Evolutionary conservation across 2,329 filamentous ascomycete genomes (phyloP).

Genomic region (Biscogniauxia sp.): DNA sequence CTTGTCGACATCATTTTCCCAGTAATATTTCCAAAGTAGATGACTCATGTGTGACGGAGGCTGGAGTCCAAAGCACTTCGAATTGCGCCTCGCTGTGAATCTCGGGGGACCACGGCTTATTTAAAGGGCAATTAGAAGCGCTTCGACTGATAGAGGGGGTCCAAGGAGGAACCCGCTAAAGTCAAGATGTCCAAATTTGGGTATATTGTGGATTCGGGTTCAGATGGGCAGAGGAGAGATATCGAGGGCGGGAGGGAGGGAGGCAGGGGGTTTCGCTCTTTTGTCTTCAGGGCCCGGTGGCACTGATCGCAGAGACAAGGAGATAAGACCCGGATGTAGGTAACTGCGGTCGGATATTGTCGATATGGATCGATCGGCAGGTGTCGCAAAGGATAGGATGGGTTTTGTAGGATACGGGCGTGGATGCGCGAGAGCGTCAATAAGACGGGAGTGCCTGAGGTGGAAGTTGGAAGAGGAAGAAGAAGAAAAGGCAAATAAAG

Average conservation of each 20-base stretch:
- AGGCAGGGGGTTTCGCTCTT: not conserved
- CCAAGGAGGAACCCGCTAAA: slow-evolving; percentile 5
- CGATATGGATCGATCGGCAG: not conserved
- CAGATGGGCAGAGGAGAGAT: not conserved
- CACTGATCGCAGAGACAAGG: slow-evolving; percentile 4
- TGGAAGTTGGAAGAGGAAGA: not conserved
- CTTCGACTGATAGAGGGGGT: slow-evolving; percentile 22
- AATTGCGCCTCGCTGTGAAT: slow-evolving; percentile 83
- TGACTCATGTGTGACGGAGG: slow-evolving; percentile 77
- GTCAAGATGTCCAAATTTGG: not conserved
- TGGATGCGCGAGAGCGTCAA: not conserved
- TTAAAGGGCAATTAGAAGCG: slow-evolving; percentile 68
- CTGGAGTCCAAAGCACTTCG: slow-evolving; percentile 49
- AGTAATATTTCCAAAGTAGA: slow-evolving; percentile 93
- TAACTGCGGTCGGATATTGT: slow-evolving; percentile 4
- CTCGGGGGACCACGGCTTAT: slow-evolving; percentile 82
- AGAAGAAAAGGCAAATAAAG: not conserved
- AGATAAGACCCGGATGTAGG: slow-evolving; percentile 13
- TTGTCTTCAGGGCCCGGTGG: not conserved
- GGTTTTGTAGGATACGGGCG: not conserved
- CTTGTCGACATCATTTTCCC: slow-evolving; percentile 95
- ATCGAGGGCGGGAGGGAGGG: not conserved
- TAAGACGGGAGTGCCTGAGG: not conserved
- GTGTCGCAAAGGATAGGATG: not conserved
- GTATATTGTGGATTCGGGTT: not conserved